phyloP scores from a whole-genome alignment of 2,329 filamentous ascomycete species.

The Xylariaceae sp. region DNA sequence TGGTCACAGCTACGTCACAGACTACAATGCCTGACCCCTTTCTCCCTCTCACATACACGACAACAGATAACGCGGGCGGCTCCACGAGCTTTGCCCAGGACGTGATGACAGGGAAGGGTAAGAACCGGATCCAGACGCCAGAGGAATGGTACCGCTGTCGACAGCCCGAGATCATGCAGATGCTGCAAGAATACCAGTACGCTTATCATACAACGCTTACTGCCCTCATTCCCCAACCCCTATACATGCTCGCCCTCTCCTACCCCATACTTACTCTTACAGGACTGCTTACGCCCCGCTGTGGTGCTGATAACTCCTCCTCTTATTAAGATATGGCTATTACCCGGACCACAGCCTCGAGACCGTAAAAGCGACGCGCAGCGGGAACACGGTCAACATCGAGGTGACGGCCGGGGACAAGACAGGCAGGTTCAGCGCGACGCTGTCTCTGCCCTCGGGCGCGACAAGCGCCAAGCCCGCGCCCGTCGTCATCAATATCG shows the following conservation, averaged over 20 bases:
- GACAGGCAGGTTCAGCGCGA: constrained; percentile 51
- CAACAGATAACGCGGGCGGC: constrained; percentile 42
- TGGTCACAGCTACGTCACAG: constrained; percentile 44
- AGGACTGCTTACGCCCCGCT: not conserved
- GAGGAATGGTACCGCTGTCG: constrained; percentile 57
- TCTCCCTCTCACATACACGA: constrained; percentile 48
- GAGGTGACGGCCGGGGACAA: constrained; percentile 50
- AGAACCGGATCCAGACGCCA: constrained; percentile 49
- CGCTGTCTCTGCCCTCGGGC: constrained; percentile 48
- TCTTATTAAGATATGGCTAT: constrained; percentile 44
- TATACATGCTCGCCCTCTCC: not conserved
- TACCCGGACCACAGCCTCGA: constrained; percentile 56
- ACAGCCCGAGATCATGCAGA: constrained; percentile 55
- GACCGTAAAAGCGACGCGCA: constrained; percentile 53
- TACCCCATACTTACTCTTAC: too few species aligned
- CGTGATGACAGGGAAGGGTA: constrained; percentile 47
- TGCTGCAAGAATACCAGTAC: constrained; percentile 58
- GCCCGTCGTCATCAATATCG: constrained; percentile 57
- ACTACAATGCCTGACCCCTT: constrained; percentile 52
- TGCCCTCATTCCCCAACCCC: too few species aligned
- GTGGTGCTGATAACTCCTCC: not conserved
- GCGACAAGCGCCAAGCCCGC: constrained; percentile 42
- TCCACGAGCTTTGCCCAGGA: constrained; percentile 39
- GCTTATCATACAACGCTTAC: too few species aligned
- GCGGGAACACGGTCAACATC: constrained; percentile 51